Evolutionary conservation across 75 land plant species (phyloP).

Genomic region (Selaginella tamariscina): DNA sequence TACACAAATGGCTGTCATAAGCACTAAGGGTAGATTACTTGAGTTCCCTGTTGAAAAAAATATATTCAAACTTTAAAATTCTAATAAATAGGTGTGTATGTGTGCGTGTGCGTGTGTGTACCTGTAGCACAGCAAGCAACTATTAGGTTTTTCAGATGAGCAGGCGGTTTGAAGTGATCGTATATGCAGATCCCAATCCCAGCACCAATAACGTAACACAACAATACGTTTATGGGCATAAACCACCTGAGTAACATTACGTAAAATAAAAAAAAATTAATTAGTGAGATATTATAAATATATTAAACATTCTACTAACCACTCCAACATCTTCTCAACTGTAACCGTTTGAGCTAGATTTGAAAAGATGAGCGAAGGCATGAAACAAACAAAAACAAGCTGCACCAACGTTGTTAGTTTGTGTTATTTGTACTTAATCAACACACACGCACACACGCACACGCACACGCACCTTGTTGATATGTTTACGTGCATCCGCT

Average conservation of each 20-base stretch:
- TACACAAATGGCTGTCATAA: conserved; percentile 55
- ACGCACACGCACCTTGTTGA: conserved; percentile 50
- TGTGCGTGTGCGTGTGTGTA: conserved; percentile 4
- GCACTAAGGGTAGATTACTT: conserved; percentile 56
- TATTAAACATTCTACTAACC: conserved; percentile 31
- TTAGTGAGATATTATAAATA: neutral
- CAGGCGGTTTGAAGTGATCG: conserved; percentile 37
- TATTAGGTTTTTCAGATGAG: conserved; percentile 39
- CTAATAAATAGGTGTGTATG: too few species aligned
- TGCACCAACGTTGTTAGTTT: conserved; percentile 16
- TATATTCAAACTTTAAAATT: too few species aligned
- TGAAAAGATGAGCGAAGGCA: conserved; percentile 61
- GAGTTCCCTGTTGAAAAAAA: conserved; percentile 38
- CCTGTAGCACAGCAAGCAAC: conserved; percentile 62
- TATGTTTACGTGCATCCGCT: conserved; percentile 36
- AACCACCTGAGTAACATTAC: conserved; percentile 47
- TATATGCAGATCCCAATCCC: conserved; percentile 44
- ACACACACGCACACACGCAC: too few species aligned
- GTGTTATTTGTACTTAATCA: conserved; percentile 10
- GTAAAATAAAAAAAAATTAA: neutral
- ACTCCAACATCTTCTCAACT: conserved; percentile 46
- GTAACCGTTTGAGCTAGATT: conserved; percentile 60
- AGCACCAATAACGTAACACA: conserved; percentile 47
- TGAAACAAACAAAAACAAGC: conserved; percentile 53
- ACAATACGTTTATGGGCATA: conserved; percentile 58